Conservation (phyloP, 257 asterid genomes). For the Mitragyna speciosa region DNA sequence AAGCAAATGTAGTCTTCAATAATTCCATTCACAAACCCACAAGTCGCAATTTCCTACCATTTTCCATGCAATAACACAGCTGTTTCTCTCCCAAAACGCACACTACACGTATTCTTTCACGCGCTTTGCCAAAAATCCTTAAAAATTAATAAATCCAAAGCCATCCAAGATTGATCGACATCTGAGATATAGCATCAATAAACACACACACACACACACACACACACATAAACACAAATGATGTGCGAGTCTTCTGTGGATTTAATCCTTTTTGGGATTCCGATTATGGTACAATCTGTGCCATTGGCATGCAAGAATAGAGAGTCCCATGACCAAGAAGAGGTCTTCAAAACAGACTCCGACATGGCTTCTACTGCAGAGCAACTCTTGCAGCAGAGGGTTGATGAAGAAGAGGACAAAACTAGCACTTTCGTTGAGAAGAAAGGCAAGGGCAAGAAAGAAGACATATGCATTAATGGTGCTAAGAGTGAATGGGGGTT, state of each 20-base stretch:
- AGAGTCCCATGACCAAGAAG: neutral
- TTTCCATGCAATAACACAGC: slow-evolving; percentile 6
- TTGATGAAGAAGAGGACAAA: slow-evolving; percentile 16
- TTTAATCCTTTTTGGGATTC: neutral
- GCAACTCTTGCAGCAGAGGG: slow-evolving; percentile 15
- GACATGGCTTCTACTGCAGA: slow-evolving; percentile 12
- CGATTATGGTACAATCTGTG: neutral
- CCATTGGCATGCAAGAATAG: neutral
- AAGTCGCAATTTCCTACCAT: neutral
- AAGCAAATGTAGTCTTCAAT: neutral
- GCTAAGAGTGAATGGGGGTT: neutral
- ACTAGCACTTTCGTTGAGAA: neutral
- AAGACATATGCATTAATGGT: neutral
- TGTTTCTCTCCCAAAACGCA: slow-evolving; percentile 1
- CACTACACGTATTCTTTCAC: slow-evolving; percentile 4
- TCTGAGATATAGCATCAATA: too few species aligned
- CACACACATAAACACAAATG: neutral
- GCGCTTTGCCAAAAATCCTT: neutral
- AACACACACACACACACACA: too few species aligned
- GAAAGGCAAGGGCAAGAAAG: slow-evolving; percentile 1
- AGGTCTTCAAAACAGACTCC: neutral
- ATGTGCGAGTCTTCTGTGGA: neutral
- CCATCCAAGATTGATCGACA: neutral
- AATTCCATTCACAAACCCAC: too few species aligned
- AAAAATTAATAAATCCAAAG: neutral